A percentile compares a stretch with the other conserved stretches of the same genome.
phyloP scores from a whole-genome alignment of 192 early-diverging fungal species.

The Linnemannia elongata region DNA sequence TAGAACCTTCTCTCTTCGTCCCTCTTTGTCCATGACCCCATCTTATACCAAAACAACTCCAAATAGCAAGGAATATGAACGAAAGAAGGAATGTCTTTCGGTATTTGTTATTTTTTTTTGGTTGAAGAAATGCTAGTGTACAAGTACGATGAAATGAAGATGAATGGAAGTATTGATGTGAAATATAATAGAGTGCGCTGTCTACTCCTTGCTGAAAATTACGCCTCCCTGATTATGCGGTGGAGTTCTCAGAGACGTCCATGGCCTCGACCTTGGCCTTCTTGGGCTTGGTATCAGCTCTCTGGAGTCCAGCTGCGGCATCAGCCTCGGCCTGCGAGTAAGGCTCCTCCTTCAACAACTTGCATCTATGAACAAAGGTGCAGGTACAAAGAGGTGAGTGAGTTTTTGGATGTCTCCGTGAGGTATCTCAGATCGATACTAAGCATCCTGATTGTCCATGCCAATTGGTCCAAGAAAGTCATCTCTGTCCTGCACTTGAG shows the following conservation, averaged over 20 bases:
- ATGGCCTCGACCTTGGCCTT: slow-evolving; percentile 38
- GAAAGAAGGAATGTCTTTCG: not conserved
- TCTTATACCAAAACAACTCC: not conserved
- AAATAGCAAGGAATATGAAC: not conserved
- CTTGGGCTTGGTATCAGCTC: slow-evolving; percentile 65
- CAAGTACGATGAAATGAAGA: slow-evolving; percentile 23
- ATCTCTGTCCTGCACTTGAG: not conserved
- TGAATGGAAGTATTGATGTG: not conserved
- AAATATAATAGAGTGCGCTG: not conserved
- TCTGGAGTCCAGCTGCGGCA: slow-evolving; percentile 73
- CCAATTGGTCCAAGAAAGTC: not conserved
- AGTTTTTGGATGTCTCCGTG: not conserved
- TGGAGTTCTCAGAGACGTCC: slow-evolving; percentile 32
- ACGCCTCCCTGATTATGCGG: slow-evolving; percentile 26
- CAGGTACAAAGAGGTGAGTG: not conserved
- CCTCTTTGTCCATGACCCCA: too few relatives aligned
- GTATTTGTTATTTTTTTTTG: slow-evolving; percentile 8
- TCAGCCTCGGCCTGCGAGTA: slow-evolving; percentile 95
- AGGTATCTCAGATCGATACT: not conserved
- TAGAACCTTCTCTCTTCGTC: not conserved
- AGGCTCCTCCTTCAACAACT: slow-evolving; percentile 84
- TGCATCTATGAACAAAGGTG: slow-evolving; percentile 66
- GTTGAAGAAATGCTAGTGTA: slow-evolving; percentile 32
- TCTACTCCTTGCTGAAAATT: not conserved
- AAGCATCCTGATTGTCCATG: not conserved